Conservation (phyloP, 108 stramenopile species). For the Skeletonema potamos region DNA sequence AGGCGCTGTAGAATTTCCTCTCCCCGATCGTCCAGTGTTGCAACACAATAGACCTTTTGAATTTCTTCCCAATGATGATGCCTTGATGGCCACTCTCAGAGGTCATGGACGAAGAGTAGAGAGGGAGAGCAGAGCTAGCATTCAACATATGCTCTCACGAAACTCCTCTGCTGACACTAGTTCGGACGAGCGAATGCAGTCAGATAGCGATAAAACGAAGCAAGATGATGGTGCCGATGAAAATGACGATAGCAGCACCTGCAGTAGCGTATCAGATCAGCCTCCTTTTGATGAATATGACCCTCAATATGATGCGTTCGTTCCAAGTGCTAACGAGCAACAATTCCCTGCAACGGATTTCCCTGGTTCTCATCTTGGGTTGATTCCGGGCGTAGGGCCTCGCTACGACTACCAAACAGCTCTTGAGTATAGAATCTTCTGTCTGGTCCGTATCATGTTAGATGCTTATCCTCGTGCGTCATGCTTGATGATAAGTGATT, state of each 20-base stretch:
- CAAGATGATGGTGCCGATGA: neutral
- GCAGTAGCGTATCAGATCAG: slow-evolving; percentile 31
- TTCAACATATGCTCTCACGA: neutral
- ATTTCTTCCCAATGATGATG: slow-evolving; percentile 25
- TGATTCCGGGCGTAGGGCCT: slow-evolving; percentile 16
- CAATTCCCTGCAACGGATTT: neutral
- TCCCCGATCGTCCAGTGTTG: slow-evolving; percentile 7
- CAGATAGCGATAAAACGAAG: neutral
- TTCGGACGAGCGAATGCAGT: neutral
- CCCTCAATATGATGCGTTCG: slow-evolving; percentile 25
- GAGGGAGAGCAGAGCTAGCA: neutral
- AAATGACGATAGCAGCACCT: slow-evolving; percentile 19
- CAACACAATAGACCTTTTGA: slow-evolving; percentile 20
- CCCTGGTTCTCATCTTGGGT: slow-evolving; percentile 23
- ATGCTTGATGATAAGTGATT: slow-evolving; percentile 72
- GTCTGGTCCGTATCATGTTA: slow-evolving; percentile 69
- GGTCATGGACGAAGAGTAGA: slow-evolving; percentile 22
- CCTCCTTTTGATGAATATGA: slow-evolving; percentile 14
- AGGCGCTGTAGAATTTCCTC: slow-evolving; percentile 5
- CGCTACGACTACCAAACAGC: slow-evolving; percentile 41
- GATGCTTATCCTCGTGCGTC: slow-evolving; percentile 66
- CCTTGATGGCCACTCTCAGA: slow-evolving; percentile 26
- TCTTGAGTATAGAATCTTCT: slow-evolving; percentile 64
- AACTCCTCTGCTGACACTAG: neutral
- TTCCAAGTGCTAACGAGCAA: slow-evolving; percentile 34